phyloP scores from a whole-genome alignment of 2,329 filamentous ascomycete species.

The Verticillium tricorpus region DNA sequence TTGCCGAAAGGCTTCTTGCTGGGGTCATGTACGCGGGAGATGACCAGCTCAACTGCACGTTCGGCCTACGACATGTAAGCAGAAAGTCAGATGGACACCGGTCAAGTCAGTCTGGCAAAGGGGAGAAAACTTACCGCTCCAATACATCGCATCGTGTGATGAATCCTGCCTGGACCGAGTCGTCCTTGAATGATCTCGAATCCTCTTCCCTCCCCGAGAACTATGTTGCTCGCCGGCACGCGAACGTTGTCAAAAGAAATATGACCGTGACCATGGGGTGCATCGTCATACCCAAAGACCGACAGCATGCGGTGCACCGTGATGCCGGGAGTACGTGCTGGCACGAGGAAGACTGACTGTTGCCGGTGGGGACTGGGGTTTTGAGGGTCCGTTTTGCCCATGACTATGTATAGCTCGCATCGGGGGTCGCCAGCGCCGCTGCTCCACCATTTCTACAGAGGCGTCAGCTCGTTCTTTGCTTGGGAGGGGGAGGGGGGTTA shows the following conservation, averaged over 20 bases:
- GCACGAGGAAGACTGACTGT: conserved; percentile 89
- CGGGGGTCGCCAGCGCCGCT: conserved; percentile 90
- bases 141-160: conserved; percentile 95
- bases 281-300: conserved; percentile 95
- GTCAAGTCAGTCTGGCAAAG: too few species aligned
- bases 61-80: conserved; percentile 55
- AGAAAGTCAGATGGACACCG: too few species aligned
- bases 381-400: conserved; percentile 82
- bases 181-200: conserved; percentile 99
- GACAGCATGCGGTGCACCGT: conserved; percentile 88
- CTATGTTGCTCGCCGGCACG: conserved; percentile 76
- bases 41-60: conserved; percentile 88
- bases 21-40: conserved; percentile 90
- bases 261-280: conserved; percentile 96
- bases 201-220: conserved; percentile 87
- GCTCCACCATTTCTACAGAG: conserved; percentile 91
- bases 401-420: conserved; percentile 91
- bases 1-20: conserved; percentile 89
- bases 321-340: conserved; percentile 76
- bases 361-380: conserved; percentile 79
- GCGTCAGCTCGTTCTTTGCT: too few species aligned
- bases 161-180: conserved; percentile 90
- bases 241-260: conserved; percentile 86
- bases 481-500: too few species aligned
- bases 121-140: conserved; percentile 57